Evolutionary conservation across 805 yeast species (phyloP), one percentile per base, ranked within the genome.

Genomic region (Saturnispora quitensis): DNA sequence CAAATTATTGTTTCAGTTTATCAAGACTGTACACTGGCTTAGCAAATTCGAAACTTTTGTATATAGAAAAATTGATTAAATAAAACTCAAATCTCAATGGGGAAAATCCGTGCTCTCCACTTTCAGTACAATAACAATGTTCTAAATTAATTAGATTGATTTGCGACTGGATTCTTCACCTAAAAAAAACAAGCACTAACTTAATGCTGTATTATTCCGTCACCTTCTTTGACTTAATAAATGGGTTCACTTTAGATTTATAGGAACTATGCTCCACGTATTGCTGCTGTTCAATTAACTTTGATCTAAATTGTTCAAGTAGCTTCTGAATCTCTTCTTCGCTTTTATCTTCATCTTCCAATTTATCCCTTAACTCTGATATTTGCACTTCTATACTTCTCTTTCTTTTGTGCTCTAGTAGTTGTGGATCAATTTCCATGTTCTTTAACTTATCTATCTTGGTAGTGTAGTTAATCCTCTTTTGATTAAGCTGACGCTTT

Each of bases 321-420:
- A 55, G 55, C 18, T 50, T 17, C 1, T 71, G 74, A 13, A 72
- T 67, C 34, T 63, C 69, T 0, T 62, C 66, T 28, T 65, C 82
- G 1, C 64, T 68, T 27, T 68, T 48, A 15, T 50, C 48, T 3
- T 60, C 63, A 27, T 79, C 84, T 55, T 80, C 86, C 18, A 81
- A 59, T 38, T 63, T 47, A 47, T 79, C 84, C 22, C 82, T 58
- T 27, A 73, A 68, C 43, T 78, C 78, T 71, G 73, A 70, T 35
- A 82, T 75, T 55, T 66, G 62, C 10, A 78, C 67, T 47, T 76
- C 81, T 1, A 76, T 58, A 18, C 56, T 56, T 45, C 82, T 59
- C 47, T 64, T 68, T 15, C 42, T 44, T 28, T 72, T 68, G 55
- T 74, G 80, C 0, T 53, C 59, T 3, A 45, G n/a, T 22, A 75